These are phyloP conservation scores for Senecio squalidus DNA, from an alignment of 140 eudicot species.

Conservation along the genomic window DNA sequence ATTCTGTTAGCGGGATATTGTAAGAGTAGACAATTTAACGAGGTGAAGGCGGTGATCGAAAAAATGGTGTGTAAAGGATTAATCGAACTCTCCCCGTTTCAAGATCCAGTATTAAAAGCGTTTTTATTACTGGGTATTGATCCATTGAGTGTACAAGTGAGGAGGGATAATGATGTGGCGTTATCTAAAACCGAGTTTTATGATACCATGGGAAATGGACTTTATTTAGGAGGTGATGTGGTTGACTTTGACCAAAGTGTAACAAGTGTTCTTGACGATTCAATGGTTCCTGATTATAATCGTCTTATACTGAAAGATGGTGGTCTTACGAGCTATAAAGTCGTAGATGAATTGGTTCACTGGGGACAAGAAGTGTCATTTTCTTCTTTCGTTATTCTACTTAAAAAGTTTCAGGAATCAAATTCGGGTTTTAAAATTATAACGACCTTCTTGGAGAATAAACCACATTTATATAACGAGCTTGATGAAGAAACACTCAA, in stretches of 20 bases:
- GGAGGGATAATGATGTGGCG: constrained; percentile 68
- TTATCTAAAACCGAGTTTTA: constrained; percentile 59
- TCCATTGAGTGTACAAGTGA: constrained; percentile 48
- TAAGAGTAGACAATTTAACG: constrained; percentile 55
- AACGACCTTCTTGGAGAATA: constrained; percentile 33
- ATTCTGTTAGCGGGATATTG: constrained; percentile 86
- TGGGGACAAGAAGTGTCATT: constrained; percentile 86
- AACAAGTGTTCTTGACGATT: constrained; percentile 44
- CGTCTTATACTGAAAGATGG: constrained; percentile 28
- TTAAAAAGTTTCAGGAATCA: constrained; percentile 35
- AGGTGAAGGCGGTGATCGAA: constrained; percentile 38
- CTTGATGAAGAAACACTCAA: constrained; percentile 60
- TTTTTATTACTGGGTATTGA: constrained; percentile 51
- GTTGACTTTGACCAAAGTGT: constrained; percentile 48
- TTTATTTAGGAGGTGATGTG: constrained; percentile 66
- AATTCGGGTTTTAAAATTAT: constrained; percentile 38
- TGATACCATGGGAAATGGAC: constrained; percentile 83
- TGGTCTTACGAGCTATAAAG: constrained; percentile 19
- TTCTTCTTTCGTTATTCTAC: constrained; percentile 31
- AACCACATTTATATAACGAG: constrained; percentile 28
- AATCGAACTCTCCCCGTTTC: constrained; percentile 35
- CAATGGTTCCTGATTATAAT: constrained; percentile 69
- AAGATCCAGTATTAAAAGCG: constrained; percentile 55
- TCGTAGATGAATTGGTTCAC: constrained; percentile 44
- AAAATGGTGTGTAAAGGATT: constrained; percentile 52